A percentile compares a stretch with the other conserved stretches of the same genome.
These are phyloP conservation scores for Rehmannia glutinosa DNA, from an alignment of 257 asterid genomes.

Conservation along the genomic window DNA sequence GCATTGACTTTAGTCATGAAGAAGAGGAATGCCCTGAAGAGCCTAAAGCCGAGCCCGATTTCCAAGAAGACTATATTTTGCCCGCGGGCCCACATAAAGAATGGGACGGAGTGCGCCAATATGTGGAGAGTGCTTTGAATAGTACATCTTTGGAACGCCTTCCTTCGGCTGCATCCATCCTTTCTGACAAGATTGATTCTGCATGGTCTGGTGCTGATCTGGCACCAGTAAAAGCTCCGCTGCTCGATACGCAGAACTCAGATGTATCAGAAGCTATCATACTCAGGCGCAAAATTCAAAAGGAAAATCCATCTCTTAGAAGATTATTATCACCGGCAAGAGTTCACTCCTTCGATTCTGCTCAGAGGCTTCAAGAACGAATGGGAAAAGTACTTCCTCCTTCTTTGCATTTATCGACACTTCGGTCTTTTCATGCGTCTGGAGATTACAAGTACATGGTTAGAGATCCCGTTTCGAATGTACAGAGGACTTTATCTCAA, in stretches of 20 bases:
- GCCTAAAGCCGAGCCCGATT: not conserved
- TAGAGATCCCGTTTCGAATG: slow-evolving; percentile 55
- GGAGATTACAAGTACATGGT: slow-evolving; percentile 82
- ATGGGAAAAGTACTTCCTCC: slow-evolving; percentile 59
- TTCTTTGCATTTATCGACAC: slow-evolving; percentile 46
- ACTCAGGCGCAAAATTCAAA: slow-evolving; percentile 15
- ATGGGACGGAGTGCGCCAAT: not conserved
- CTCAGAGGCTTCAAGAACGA: slow-evolving; percentile 71
- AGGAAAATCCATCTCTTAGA: slow-evolving; percentile 38
- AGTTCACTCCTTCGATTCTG: slow-evolving; percentile 87
- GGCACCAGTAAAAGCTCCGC: slow-evolving; percentile 3
- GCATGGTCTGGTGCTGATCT: slow-evolving; percentile 88
- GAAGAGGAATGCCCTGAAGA: slow-evolving; percentile 31
- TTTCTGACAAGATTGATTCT: slow-evolving; percentile 84
- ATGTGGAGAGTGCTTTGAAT: slow-evolving; percentile 19
- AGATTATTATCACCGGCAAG: slow-evolving; percentile 50
- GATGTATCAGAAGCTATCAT: slow-evolving; percentile 32
- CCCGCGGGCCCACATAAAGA: too few species aligned
- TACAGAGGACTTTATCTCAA: slow-evolving; percentile 58
- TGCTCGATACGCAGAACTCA: not conserved
- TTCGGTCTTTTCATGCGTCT: slow-evolving; percentile 83
- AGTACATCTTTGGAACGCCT: slow-evolving; percentile 40
- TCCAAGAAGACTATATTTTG: not conserved
- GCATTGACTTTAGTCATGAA: slow-evolving; percentile 30
- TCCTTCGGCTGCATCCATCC: slow-evolving; percentile 68